Evolutionary conservation across 2,329 filamentous ascomycete genomes (phyloP), one percentile per base, ranked within the genome.

Genomic region (Colletotrichum sp.): DNA sequence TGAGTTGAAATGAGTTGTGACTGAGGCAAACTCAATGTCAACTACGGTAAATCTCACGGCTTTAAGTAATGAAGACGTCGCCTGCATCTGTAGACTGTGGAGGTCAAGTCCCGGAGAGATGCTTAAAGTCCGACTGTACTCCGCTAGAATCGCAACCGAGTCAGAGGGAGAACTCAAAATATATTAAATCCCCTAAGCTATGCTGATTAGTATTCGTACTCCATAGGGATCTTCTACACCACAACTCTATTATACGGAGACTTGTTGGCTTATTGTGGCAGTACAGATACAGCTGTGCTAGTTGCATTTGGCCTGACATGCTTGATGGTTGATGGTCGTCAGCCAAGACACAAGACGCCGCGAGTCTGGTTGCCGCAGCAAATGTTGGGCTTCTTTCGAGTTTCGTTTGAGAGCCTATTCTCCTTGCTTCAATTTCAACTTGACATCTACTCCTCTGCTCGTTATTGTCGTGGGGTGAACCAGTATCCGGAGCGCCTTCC

Each of bases 1-100:
- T 21, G n/a, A 21, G 43, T 2, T 52, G 43, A 21, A 8, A n/a
- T 52, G n/a, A 8, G n/a, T 21, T 52, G n/a, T 21, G 43, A 21
- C 6, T 21, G 43, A 48, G 0, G 6, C 43, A 21, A 1, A 0
- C 5, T 3, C 13, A 6, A 1, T 13, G 0, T 7, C 0, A 48
- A 13, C 10, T 0, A 48, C 6, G 43, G 13, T 3, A 10, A 48
- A 21, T 13, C 4, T 8, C 43, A 3, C 43, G 2, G 18, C 13
- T 13, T 48, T 21, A 21, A 48, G 6, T 48, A 48, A 12, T n/a
- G 5, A n/a, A n/a, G 18, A 10, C 38, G 12, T 1, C 8, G 16
- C 36, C 8, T 1, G n/a, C 16, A n/a, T 10, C 43, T 21, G 5
- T 4, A 48, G 5, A 1, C 43, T 48, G 43, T 48, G n/a, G 3